A percentile compares a stretch with the other conserved stretches of the same genome.
Conservation (phyloP, 78 protist species). For the Dictyostelium purpureum region DNA sequence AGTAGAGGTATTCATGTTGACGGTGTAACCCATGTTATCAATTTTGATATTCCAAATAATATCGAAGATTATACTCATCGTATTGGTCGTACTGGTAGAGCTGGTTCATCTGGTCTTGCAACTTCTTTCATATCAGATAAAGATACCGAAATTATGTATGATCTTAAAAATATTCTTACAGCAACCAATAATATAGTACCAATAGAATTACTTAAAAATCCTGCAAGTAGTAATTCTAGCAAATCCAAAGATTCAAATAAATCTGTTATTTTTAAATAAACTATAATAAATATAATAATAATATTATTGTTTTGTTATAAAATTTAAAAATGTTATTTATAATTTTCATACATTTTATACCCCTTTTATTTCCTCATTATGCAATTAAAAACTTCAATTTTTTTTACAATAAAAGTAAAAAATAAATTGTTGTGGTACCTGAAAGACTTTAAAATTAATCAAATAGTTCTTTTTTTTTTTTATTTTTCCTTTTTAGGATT, state of each 20-base stretch:
- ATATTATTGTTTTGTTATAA: no score
- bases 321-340: no score
- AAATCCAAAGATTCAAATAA: conserved; percentile 29
- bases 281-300: background rate
- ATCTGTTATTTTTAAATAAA: conserved; percentile 63
- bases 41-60: conserved; percentile 95
- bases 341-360: no score
- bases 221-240: conserved; percentile 55
- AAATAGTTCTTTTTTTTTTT: no score
- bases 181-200: conserved; percentile 61
- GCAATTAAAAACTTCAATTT: no score
- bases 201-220: conserved; percentile 61
- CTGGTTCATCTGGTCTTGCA: conserved; percentile 95
- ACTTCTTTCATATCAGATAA: conserved; percentile 87
- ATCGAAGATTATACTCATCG: conserved; percentile 91
- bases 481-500: no score
- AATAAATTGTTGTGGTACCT: no score
- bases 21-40: conserved; percentile 93
- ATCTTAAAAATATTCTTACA: conserved; percentile 82
- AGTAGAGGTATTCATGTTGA: conserved; percentile 94
- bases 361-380: no score
- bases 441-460: no score
- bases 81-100: conserved; percentile 98
- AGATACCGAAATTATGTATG: conserved; percentile 86
- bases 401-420: no score